Percentiles rank a stretch among this genome's conserved stretches.
Evolutionary conservation across 2,329 filamentous ascomycete species (phyloP).

Genomic region (Neoarthrinium moseri): DNA sequence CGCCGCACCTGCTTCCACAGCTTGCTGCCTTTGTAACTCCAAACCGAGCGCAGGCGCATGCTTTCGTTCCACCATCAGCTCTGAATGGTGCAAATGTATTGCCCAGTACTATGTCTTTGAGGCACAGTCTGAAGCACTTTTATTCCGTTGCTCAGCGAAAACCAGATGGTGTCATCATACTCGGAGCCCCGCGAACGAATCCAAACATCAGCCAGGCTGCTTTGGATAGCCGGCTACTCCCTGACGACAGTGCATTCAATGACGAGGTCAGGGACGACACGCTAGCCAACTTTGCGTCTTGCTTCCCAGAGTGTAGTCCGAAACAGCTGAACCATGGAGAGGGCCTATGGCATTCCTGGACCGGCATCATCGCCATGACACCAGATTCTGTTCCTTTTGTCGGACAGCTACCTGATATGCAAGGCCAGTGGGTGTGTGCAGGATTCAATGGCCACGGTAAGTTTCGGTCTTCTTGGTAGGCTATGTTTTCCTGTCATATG

Average conservation of each 20-base stretch:
- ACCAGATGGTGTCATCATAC: constrained; percentile 39
- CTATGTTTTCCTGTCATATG: too few species aligned
- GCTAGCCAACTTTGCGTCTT: constrained; percentile 28
- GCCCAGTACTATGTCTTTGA: constrained; percentile 40
- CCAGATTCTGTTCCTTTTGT: constrained; percentile 44
- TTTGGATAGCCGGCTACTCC: constrained; percentile 26
- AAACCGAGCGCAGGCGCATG: constrained; percentile 42
- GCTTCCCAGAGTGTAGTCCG: constrained; percentile 30
- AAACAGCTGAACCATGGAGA: constrained; percentile 33
- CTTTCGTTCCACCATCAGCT: constrained; percentile 36
- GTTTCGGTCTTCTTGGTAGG: constrained; percentile 10
- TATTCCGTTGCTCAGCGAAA: constrained; percentile 47
- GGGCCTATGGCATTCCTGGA: constrained; percentile 44
- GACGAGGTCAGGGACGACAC: constrained; percentile 38
- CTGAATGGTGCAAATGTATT: constrained; percentile 33
- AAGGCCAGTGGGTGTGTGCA: constrained; percentile 47
- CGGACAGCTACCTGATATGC: constrained; percentile 35
- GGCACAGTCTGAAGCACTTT: constrained; percentile 45
- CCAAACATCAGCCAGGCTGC: constrained; percentile 33
- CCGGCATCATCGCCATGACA: constrained; percentile 46
- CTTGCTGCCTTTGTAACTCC: constrained; percentile 35
- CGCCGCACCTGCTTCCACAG: constrained; percentile 34
- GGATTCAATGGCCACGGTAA: constrained; percentile 48
- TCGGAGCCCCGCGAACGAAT: constrained; percentile 41
- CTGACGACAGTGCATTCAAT: constrained; percentile 37